Percentiles rank a stretch among this genome's conserved stretches.
phyloP scores from a whole-genome alignment of 306 rosid species.

The Astragalus glycyphyllos region DNA sequence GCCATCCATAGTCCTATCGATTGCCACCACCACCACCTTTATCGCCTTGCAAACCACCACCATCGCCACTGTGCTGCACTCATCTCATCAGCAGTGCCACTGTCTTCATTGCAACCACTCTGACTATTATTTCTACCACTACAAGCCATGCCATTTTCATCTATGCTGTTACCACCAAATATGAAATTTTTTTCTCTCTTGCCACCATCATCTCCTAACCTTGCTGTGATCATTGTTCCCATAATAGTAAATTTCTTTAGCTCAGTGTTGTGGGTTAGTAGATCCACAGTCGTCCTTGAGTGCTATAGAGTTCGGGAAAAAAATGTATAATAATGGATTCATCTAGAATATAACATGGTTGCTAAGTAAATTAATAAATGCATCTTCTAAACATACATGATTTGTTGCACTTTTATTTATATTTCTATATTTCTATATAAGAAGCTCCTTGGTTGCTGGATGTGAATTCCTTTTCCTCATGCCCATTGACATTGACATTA shows the following conservation, averaged over 20 bases:
- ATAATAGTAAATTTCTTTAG: background rate
- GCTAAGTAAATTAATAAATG: background rate
- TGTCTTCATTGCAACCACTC: background rate
- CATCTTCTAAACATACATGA: background rate
- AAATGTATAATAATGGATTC: background rate
- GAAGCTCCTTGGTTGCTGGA: slow-evolving; percentile 17
- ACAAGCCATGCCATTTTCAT: background rate
- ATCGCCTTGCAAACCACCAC: too few relatives aligned
- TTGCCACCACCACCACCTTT: too few relatives aligned
- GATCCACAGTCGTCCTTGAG: background rate
- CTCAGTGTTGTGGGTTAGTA: background rate
- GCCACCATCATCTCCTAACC: background rate
- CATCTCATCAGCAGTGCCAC: background rate
- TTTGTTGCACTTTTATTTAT: background rate
- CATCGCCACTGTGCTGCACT: too few relatives aligned
- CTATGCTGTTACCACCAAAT: background rate
- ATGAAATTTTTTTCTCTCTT: too few relatives aligned
- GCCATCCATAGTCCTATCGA: too few relatives aligned
- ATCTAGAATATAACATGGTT: background rate
- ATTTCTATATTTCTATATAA: background rate
- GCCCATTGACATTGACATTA: background rate
- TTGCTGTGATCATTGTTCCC: background rate
- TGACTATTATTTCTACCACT: background rate
- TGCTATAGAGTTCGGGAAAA: background rate
- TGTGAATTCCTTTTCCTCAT: background rate